Evolutionary conservation across 164 flowering plant species (phyloP), one percentile per base, ranked within the genome.

Genomic region (Echeveria elegans): DNA sequence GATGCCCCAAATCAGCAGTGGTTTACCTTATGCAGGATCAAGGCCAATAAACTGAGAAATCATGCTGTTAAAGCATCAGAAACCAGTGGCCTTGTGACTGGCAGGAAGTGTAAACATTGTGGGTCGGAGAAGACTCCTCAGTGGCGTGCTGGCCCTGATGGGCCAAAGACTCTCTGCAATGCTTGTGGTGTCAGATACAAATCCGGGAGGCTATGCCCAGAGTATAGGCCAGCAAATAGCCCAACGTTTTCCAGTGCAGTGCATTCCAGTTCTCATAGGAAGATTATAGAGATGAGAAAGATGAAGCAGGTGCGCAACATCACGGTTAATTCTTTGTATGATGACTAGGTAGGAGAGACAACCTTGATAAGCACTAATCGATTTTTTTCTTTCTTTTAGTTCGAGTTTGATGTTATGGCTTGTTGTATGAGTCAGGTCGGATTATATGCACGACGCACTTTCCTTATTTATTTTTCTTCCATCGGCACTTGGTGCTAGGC

Each of bases 181-280:
- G 97, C 97, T 15, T 92, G 97, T 69, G 97, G 97, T 38, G 96
- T 91, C 52, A 70, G 97, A 75, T 92, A 68, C 71, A 92, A 92
- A 78, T 89, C 97, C 0, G 97, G 97, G 4, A 77, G 97, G 70
- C 81, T 92, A 0, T 80, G 86, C 77, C 86, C 94, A 2, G 97
- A 92, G 83, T 92, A 92, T 67, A 83, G 97, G 10, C 97, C 97
- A 2, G 96, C 94, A 0, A 78, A 70, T 36, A 89, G 97, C 70
- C 97, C 97, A 0, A 80, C 94, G 4, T 92, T 86, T 67, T 82
- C 84, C 0, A 72, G 65, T 29, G 67, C 65, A 19, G 32, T 83
- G 81, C 97, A 92, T 66, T 92, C 96, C 7, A 92, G 87, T 72
- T 87, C 93, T 5, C 96, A 89, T 72, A 70, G 90, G 74, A 92